A percentile compares a stretch with the other conserved stretches of the same genome.
Evolutionary conservation across 257 asterid genomes (phyloP).

Genomic region (Verbena officinalis): DNA sequence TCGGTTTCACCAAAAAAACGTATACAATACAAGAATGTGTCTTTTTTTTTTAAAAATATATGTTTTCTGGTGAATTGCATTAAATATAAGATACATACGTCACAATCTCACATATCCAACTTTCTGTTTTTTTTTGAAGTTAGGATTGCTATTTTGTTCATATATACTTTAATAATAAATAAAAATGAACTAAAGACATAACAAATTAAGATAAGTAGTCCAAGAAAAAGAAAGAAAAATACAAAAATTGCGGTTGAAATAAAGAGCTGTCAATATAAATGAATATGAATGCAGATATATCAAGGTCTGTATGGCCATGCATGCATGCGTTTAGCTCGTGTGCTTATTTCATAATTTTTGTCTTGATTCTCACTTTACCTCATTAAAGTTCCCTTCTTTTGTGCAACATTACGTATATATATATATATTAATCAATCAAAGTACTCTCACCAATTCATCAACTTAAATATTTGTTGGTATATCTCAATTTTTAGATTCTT

Average conservation of each 20-base stretch:
- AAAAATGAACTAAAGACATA: too few species aligned
- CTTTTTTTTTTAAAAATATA: too few species aligned
- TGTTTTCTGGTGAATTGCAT: too few species aligned
- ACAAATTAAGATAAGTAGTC: too few species aligned
- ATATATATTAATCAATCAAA: neutral
- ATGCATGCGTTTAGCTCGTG: slow-evolving; percentile 52
- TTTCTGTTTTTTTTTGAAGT: neutral
- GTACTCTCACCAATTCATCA: slow-evolving; percentile 9
- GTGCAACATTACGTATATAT: neutral
- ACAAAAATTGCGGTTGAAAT: slow-evolving; percentile 37
- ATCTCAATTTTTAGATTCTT: too few species aligned
- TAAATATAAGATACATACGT: too few species aligned
- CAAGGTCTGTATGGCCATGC: slow-evolving; percentile 38
- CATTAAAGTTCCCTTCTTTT: slow-evolving; percentile 27
- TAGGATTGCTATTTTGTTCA: neutral
- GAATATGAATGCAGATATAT: slow-evolving; percentile 13
- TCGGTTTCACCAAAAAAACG: too few species aligned
- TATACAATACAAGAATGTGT: too few species aligned
- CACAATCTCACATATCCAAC: neutral
- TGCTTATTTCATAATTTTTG: slow-evolving; percentile 42
- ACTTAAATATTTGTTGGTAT: neutral
- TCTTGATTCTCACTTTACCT: slow-evolving; percentile 25
- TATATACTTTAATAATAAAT: too few species aligned
- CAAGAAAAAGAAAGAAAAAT: slow-evolving; percentile 1
- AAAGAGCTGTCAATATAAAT: slow-evolving; percentile 18